These are phyloP conservation scores for Colletotrichum sp. DNA, from an alignment of 2,329 filamentous ascomycete species.

Conservation along the genomic window DNA sequence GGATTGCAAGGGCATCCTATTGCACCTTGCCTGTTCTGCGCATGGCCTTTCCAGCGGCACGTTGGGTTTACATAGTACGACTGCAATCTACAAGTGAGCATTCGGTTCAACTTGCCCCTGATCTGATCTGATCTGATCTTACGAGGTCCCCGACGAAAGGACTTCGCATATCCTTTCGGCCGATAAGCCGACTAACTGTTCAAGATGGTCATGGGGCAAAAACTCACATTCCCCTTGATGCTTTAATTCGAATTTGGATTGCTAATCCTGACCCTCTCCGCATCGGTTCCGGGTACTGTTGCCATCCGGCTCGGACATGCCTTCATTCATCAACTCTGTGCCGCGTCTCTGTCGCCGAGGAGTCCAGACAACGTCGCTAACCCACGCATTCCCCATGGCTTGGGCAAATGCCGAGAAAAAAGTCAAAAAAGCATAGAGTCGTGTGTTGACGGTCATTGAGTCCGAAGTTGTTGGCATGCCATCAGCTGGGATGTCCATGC, in stretches of 20 bases:
- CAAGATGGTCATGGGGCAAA: background rate
- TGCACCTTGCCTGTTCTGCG: background rate
- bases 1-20: slow-evolving; percentile 13
- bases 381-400: background rate
- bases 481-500: background rate
- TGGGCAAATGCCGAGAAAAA: background rate
- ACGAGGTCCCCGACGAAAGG: background rate
- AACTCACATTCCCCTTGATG: background rate
- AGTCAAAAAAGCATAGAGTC: background rate
- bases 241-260: background rate
- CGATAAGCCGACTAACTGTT: background rate
- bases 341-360: background rate
- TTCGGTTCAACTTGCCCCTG: background rate
- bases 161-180: background rate
- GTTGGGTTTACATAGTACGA: background rate
- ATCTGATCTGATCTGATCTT: background rate
- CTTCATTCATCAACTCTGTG: background rate
- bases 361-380: background rate
- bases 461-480: background rate
- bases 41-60: background rate
- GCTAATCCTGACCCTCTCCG: background rate
- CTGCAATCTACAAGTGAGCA: background rate
- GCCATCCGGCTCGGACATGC: background rate
- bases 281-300: background rate
- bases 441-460: slow-evolving; percentile 3